Evolutionary conservation across 1,284 basidiomycete species (phyloP).

Genomic region (Flammula alnicola): DNA sequence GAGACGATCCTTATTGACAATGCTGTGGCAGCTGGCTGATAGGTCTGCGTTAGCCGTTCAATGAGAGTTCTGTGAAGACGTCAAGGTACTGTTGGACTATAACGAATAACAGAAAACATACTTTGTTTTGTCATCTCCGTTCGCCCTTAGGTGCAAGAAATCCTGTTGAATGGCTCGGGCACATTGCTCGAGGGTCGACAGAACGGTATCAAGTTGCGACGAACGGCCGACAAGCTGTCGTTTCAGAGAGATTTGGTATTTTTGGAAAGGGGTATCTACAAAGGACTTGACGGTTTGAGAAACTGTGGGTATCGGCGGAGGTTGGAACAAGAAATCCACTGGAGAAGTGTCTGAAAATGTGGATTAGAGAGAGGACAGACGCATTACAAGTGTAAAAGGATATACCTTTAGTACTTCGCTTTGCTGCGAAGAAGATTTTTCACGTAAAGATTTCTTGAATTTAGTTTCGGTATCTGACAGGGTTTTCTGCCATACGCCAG

Average conservation of each 20-base stretch:
- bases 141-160: slow-evolving; percentile 49
- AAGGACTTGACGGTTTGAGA: slow-evolving; percentile 45
- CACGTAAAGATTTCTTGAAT: slow-evolving; percentile 48
- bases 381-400: too few species aligned
- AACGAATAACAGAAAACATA: slow-evolving; percentile 26
- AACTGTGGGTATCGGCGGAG: slow-evolving; percentile 50
- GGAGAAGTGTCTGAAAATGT: slow-evolving; percentile 50
- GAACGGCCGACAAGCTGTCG: slow-evolving; percentile 66
- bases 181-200: slow-evolving; percentile 60
- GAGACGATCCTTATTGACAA: slow-evolving; percentile 45
- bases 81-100: slow-evolving; percentile 1
- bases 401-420: slow-evolving; percentile 8
- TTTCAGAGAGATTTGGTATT: slow-evolving; percentile 58
- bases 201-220: slow-evolving; percentile 57
- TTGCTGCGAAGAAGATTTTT: slow-evolving; percentile 11
- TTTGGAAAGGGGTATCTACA: slow-evolving; percentile 55
- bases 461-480: slow-evolving; percentile 46
- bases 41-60: slow-evolving; percentile 43
- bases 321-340: slow-evolving; percentile 56
- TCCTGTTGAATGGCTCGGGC: slow-evolving; percentile 62
- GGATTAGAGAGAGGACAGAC: neutral
- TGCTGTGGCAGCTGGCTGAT: slow-evolving; percentile 52
- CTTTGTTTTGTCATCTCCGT: slow-evolving; percentile 40
- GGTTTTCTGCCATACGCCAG: slow-evolving; percentile 58
- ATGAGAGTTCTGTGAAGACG: slow-evolving; percentile 32